Base-by-base conservation (phyloP, 768 basidiomycete genomes). In the Lentinula detonsa region DNA sequence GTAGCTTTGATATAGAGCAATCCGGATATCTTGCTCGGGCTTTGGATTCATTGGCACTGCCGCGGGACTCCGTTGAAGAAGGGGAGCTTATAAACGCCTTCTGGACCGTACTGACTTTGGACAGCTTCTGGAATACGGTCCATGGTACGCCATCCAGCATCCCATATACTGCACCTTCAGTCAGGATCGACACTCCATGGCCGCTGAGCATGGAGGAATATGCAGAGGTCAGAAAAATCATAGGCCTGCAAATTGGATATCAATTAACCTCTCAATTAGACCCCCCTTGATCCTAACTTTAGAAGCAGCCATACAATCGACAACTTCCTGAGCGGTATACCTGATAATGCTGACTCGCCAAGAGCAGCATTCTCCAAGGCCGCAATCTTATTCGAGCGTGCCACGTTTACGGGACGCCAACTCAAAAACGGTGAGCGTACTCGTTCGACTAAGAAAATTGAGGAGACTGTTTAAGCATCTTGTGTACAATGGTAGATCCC, bases 1-100 rank as follows among this genome's bases (percentile, higher is more conserved):
- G 42, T 21, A 55, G 28, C 21, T 33, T 34, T 65, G 65, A 9
- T 54, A 49, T n/a, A 49, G 62, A 42, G 18, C 39, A 18, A 8
- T 53, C n/a, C 6, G 46, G 7, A 4, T 57, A 55, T 71, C 63
- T 65, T 64, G 2, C 68, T 74, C 10, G 66, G 67, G 5, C 70
- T 73, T 4, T 68, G 71, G 11, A 67, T 60, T 31, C 72, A 76
- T 60, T 67, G 16, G 58, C 59, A 0, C 63, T 66, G 15, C 63
- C 69, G 5, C 52, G 61, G 0, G 67, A 73, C 54, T 53, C 64
- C 0, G 75, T 83, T n/a, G 86, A 86, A 62, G 85, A 87, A 67
- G 85, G 82, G 16, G 86, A 88, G 66, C 78, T 84, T 37, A 85
- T 88, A 61, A 83, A 83, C 59, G 83, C 78, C 0, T 88, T 88